These are phyloP conservation scores for Acidiella bohemica DNA, from an alignment of 495 filamentous ascomycete species.

Conservation along the genomic window DNA sequence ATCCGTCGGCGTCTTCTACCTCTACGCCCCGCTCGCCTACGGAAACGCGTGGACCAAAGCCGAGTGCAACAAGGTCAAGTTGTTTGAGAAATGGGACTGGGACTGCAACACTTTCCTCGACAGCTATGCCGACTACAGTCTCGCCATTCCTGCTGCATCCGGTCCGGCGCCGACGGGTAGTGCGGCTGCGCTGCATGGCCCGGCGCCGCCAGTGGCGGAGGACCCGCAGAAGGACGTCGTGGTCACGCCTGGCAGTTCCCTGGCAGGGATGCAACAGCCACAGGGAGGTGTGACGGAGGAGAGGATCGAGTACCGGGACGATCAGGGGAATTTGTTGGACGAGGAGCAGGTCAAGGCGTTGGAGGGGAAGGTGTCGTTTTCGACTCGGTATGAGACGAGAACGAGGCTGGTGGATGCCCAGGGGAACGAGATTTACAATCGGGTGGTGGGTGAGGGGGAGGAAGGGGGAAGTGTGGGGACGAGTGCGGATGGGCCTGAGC, in stretches of 20 bases:
- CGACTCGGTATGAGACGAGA: slow-evolving; percentile 84
- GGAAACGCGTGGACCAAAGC: slow-evolving; percentile 86
- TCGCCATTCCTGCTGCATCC: slow-evolving; percentile 1
- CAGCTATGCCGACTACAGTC: slow-evolving; percentile 30
- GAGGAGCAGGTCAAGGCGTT: slow-evolving; percentile 72
- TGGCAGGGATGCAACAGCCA: background rate
- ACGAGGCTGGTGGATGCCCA: slow-evolving; percentile 67
- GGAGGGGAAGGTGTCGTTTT: slow-evolving; percentile 82
- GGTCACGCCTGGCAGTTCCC: slow-evolving; percentile 21
- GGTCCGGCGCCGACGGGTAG: slow-evolving; percentile 7
- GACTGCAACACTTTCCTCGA: slow-evolving; percentile 88
- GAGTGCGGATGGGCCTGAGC: slow-evolving; percentile 10
- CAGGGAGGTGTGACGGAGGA: slow-evolving; percentile 43
- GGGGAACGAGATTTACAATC: slow-evolving; percentile 52
- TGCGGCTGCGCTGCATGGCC: slow-evolving; percentile 12
- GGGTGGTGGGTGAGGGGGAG: slow-evolving; percentile 25
- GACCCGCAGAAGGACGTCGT: slow-evolving; percentile 20
- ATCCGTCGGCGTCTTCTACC: slow-evolving; percentile 59
- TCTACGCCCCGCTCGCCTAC: slow-evolving; percentile 81
- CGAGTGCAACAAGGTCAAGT: slow-evolving; percentile 73
- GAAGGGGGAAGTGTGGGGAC: slow-evolving; percentile 11
- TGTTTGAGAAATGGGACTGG: slow-evolving; percentile 86
- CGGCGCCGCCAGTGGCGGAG: slow-evolving; percentile 19
- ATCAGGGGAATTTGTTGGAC: slow-evolving; percentile 78
- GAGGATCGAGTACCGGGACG: slow-evolving; percentile 86